Evolutionary conservation across 1,139 yeast species (phyloP), one percentile per base, ranked within the genome.

Genomic region (Yamadazyma jaroonii): DNA sequence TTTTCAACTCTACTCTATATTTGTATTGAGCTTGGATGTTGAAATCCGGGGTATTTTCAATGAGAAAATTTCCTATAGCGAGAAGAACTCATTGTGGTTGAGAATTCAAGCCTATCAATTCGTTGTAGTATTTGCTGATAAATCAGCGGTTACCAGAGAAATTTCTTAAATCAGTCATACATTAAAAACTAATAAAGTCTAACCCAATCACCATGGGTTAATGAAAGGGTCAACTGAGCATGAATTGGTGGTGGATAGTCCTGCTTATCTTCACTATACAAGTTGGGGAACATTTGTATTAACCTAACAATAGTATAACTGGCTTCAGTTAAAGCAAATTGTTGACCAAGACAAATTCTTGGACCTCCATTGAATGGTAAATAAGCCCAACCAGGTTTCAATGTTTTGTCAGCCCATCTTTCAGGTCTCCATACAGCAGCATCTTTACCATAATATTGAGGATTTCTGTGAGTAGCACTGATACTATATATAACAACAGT

Each of bases 321-420:
- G 3, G 52, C 49, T 55, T 78, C 84, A 28, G 81, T 75, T 43
- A 77, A 67, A 1, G 81, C 82, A 57, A 74, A 75, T 54, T 76
- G 82, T 57, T 77, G 81, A 25, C 83, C 83, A 32, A 77, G 61
- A 50, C 84, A 78, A 39, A 77, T 76, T 43, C 83, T 62, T 27
- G 83, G 82, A 3, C 84, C 83, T 36, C 83, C 83, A 47, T 77
- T 78, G 61, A 77, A 77, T 13, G 81, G 81, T 26, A 77, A 54
- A 50, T 62, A 77, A 25, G 72, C 74, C 81, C 81, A 77, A 32
- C 74, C 75, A 37, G 68, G 58, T 51, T 56, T 63, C 49, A 39
- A 50, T 37, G 48, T 48, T 38, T 54, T 57, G 43, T 56, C 64
- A 12, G 50, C 52, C 79, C 80, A 74, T 42, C 81, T 64, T 46